Percentiles rank a stretch among this genome's conserved stretches.
Conservation (phyloP, 1,139 yeast species). For the Kodamaea arcana region DNA sequence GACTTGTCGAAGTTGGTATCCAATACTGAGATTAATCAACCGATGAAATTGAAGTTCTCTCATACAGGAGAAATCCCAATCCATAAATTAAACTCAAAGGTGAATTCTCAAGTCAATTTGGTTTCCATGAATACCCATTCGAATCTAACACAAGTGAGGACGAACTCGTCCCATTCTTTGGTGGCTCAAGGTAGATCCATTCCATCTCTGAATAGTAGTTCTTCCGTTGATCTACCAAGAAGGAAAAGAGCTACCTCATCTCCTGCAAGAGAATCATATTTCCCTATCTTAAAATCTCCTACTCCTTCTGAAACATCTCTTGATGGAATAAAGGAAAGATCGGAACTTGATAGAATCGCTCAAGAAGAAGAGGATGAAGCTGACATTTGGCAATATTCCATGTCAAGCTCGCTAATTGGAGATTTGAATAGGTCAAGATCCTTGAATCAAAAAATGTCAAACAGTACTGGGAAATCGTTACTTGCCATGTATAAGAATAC, state of each 20-base stretch:
- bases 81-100: conserved; percentile 36
- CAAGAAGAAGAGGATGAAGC: conserved; percentile 1
- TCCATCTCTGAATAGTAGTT: conserved; percentile 24
- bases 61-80: conserved; percentile 40
- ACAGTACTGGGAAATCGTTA: conserved; percentile 21
- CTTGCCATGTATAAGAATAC: conserved; percentile 26
- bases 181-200: no score
- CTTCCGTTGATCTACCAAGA: conserved; percentile 28
- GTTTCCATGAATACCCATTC: conserved; percentile 18
- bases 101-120: conserved; percentile 33
- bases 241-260: conserved; percentile 22
- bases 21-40: conserved; percentile 37
- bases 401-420: conserved; percentile 4
- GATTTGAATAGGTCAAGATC: conserved; percentile 27
- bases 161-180: no score
- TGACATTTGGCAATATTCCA: neutral
- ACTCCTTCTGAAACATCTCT: conserved; percentile 17
- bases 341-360: conserved; percentile 10
- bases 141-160: conserved; percentile 26
- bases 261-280: conserved; percentile 29
- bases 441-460: conserved; percentile 23
- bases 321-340: conserved; percentile 21
- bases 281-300: conserved; percentile 21
- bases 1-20: conserved; percentile 36
- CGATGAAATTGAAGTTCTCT: conserved; percentile 40